Evolutionary conservation across 2,329 filamentous ascomycete species (phyloP).

Genomic region (Fusarium begoniae): DNA sequence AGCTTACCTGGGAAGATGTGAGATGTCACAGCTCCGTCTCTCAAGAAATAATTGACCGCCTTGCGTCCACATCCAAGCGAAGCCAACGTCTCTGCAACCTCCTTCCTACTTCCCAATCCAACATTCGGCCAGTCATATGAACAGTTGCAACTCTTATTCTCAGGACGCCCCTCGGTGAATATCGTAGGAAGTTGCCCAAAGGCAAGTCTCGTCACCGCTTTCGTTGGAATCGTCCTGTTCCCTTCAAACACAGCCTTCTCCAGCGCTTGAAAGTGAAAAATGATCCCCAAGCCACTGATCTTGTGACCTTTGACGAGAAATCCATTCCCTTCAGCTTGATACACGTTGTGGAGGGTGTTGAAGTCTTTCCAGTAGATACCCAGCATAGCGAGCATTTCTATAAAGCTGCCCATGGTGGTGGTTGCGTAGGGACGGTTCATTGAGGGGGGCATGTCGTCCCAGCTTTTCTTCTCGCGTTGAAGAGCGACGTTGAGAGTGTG

Average conservation of each 20-base stretch:
- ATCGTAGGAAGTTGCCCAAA: constrained; percentile 15
- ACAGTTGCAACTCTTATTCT: accelerated
- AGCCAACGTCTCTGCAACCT: not conserved
- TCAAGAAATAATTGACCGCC: not conserved
- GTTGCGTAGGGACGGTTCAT: constrained; percentile 15
- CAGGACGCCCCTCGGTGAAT: not conserved
- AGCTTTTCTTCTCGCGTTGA: constrained; percentile 13
- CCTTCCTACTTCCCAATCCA: not conserved
- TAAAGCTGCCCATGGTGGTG: constrained; percentile 10
- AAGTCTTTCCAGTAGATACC: constrained; percentile 20
- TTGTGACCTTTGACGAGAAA: constrained; percentile 10
- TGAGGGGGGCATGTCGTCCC: constrained; percentile 14
- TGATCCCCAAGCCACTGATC: constrained; percentile 9
- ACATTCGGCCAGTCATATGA: accelerated
- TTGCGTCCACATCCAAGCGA: constrained; percentile 9
- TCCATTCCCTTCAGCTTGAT: constrained; percentile 13
- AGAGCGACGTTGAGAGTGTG: constrained; percentile 1
- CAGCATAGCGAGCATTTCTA: constrained; percentile 19
- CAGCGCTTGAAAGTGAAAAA: constrained; percentile 11
- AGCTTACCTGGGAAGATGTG: constrained; percentile 9
- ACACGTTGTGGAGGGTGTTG: not conserved
- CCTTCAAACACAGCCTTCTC: constrained; percentile 11
- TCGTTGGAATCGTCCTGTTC: not conserved
- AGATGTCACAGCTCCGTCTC: constrained; percentile 1
- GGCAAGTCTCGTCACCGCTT: not conserved